Percentiles rank a stretch among this genome's conserved stretches.
Conservation (phyloP, 345 rosid species). For the Camelina laxa region DNA sequence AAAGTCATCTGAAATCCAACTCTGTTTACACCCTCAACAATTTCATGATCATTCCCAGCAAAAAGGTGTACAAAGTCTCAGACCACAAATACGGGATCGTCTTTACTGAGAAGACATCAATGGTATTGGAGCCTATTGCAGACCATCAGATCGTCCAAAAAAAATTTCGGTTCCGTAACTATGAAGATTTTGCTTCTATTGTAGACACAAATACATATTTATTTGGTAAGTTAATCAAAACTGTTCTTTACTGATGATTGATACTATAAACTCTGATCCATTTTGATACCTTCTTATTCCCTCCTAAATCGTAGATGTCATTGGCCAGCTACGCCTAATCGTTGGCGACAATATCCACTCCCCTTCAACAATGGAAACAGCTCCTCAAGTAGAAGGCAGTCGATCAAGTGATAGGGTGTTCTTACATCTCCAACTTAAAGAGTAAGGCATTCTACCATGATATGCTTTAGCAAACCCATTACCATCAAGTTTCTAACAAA, state of each 20-base stretch:
- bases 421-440: not conserved
- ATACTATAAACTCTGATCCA: no score
- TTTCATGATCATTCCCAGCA: no score
- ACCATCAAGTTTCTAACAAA: no score
- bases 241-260: no score
- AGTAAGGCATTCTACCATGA: not conserved
- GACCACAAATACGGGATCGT: not conserved
- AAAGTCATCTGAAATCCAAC: no score
- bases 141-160: no score
- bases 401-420: not conserved
- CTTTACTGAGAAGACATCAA: not conserved
- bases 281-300: no score
- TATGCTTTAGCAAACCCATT: no score
- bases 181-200: not conserved
- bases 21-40: no score
- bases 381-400: not conserved
- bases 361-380: not conserved
- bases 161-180: no score
- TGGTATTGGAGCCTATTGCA: no score
- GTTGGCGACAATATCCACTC: not conserved
- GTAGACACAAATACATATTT: not conserved
- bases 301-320: not conserved
- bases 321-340: not conserved
- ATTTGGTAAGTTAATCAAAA: not conserved
- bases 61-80: not conserved